phyloP scores from a whole-genome alignment of 2,329 filamentous ascomycete species.

The Fusarium pseudograminearum region DNA sequence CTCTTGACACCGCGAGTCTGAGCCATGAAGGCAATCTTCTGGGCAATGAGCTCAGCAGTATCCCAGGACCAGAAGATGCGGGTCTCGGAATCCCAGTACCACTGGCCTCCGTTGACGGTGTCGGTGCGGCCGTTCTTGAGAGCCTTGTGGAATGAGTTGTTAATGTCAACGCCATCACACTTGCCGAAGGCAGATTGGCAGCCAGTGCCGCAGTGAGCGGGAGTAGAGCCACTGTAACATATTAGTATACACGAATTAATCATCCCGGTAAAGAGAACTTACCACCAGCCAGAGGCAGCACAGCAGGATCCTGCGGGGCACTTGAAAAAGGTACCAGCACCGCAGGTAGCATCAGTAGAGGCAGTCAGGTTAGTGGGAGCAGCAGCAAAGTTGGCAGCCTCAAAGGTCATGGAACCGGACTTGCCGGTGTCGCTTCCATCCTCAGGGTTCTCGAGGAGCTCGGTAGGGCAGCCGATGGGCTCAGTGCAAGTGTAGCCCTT shows the following conservation, averaged over 20 bases:
- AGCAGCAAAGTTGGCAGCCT: constrained; percentile 48
- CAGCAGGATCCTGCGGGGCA: constrained; percentile 38
- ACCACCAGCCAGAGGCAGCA: constrained; percentile 41
- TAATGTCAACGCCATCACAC: constrained; percentile 41
- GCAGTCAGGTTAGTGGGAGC: constrained; percentile 36
- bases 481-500: constrained; percentile 58
- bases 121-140: constrained; percentile 57
- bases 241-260: neutral
- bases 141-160: constrained; percentile 56
- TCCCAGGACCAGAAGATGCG: constrained; percentile 69
- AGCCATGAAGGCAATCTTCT: constrained; percentile 62
- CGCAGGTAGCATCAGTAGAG: constrained; percentile 38
- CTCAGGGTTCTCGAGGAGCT: constrained; percentile 66
- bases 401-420: constrained; percentile 57
- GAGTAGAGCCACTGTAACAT: constrained; percentile 23
- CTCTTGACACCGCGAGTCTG: constrained; percentile 59
- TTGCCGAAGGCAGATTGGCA: constrained; percentile 39
- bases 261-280: neutral
- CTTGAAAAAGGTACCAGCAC: constrained; percentile 31
- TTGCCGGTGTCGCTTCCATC: constrained; percentile 69
- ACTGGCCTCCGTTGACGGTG: constrained; percentile 64
- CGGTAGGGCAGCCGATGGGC: constrained; percentile 70
- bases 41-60: constrained; percentile 59
- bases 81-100: constrained; percentile 62
- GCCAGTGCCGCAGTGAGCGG: constrained; percentile 39